These are phyloP conservation scores for Paradendryphiella salina DNA, from an alignment of 2,329 filamentous ascomycete genomes.

Conservation along the genomic window DNA sequence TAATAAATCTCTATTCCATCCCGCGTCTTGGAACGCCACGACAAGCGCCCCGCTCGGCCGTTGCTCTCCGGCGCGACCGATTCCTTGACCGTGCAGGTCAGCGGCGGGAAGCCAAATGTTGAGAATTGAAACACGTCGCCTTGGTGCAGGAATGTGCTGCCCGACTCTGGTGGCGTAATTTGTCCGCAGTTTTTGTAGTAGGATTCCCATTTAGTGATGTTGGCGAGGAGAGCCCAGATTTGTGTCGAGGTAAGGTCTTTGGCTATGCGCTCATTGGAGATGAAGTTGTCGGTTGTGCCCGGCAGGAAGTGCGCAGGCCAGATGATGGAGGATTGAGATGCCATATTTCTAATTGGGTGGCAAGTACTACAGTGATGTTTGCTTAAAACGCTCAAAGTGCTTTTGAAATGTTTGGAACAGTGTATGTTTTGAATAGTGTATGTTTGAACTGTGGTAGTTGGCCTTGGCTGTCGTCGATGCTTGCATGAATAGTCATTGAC, in stretches of 20 bases:
- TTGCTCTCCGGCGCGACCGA: conserved; percentile 21
- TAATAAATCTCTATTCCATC: conserved; percentile 42
- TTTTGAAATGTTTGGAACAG: no score
- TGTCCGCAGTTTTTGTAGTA: conserved; percentile 43
- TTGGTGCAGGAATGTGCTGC: conserved; percentile 26
- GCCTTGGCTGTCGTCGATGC: background rate
- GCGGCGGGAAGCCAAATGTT: conserved; percentile 44
- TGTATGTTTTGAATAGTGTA: no score
- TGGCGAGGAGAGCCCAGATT: conserved; percentile 40
- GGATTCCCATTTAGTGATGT: conserved; percentile 40
- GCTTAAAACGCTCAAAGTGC: no score
- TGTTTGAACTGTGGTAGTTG: no score
- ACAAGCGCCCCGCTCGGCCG: conserved; percentile 27
- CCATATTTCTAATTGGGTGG: background rate
- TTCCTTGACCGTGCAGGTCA: conserved; percentile 32
- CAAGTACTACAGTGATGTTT: no score
- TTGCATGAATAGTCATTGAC: background rate
- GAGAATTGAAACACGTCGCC: conserved; percentile 39
- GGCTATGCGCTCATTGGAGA: conserved; percentile 43
- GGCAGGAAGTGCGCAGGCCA: conserved; percentile 42
- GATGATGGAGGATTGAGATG: conserved; percentile 33
- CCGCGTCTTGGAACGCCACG: conserved; percentile 25
- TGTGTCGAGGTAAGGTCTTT: conserved; percentile 30
- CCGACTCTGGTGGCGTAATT: conserved; percentile 34
- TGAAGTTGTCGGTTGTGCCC: conserved; percentile 46